Base-by-base conservation (phyloP, 352 stramenopile species). In the Globisporangium okanoganense region DNA sequence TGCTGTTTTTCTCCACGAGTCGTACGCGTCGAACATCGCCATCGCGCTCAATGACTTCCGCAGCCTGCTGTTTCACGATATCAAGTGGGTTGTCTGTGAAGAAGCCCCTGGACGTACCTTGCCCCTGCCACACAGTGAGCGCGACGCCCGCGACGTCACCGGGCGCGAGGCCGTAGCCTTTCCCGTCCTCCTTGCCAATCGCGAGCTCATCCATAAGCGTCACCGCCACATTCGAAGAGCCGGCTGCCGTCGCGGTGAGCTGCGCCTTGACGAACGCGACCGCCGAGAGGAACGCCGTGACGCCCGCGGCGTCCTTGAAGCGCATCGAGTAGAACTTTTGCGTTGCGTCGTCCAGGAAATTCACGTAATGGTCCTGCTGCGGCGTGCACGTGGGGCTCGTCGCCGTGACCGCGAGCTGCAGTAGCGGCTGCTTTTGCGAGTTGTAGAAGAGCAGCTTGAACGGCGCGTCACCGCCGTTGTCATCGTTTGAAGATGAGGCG, bases 391-490 rank as follows among this genome's bases (percentile, higher is more conserved):
- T 73, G 27, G 70, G 56, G 22, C 29, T 40, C 12, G 54, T 48
- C 20, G 68, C 24, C n/a, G 62, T 69, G 44, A 91, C 55, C 22
- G 72, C 45, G 20, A 84, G 60, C 64, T 79, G 66, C 44, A 88
- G 50, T 20, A 90, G 49, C n/a, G 83, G 75, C 48, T 80, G 60
- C 72, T 90, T 90, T 48, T 86, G 63, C 14, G 73, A 70, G 64
- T 92, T 79, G 66, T 94, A 94, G 27, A 90, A 78, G 12, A 92
- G 66, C 47, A 94, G 44, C 7, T 73, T 75, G 68, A 82, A 87
- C n/a, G 66, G 45, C 51, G 57, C 51, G 48, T 53, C n/a, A 27
- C 20, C 27, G 22, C 35, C 8, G n/a, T 56, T 12, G 58, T 14
- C 16, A 29, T 51, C 20, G 2, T n/a, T 12, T 29, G 48, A 40